Evolutionary conservation across 2,329 filamentous ascomycete species (phyloP), one percentile per base, ranked within the genome.

Genomic region (Colletotrichum sp.): DNA sequence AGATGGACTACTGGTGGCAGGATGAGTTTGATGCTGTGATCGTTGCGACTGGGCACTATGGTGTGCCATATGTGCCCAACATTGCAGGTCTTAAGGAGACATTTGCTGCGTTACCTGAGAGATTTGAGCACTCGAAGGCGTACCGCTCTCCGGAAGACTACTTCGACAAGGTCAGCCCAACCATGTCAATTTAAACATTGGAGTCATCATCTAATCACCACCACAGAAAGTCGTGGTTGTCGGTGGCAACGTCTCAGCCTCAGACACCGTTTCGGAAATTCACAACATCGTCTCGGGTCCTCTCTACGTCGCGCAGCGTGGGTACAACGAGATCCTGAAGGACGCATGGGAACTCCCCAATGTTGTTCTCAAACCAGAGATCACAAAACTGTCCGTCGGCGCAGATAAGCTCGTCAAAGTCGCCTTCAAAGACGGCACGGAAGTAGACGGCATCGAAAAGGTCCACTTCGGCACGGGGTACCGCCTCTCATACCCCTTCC

Each of bases 401-500:
- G 80, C 82, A 5, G 75, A 79, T 5, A 85, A 86, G 8, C 78
- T 89, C 0, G 73, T 85, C 4, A 80, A 81, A 12, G 71, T 77
- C 63, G 78, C 78, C 3, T 92, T 92, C 68, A 85, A 86, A 59
- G 89, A 92, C 70, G 90, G 90, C 0, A 86, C 86, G 0, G 83
- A 79, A 0, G 81, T 90, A 1, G 80, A 86, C 1, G 84, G 88
- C 9, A 87, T 92, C 16, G 90, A 93, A 77, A 82, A 89, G 71
- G 85, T 93, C 32, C 88, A 93, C 60, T 91, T 92, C 74, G 91
- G 89, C 8, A 93, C 91, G 0, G 91, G 91, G 0, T 92, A 92
- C 79, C 87, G 87, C 0, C 92, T 90, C 86, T 89, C 88, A 2
- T 81, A 92, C 1, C 90, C 90, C 0, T 92, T 90, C 79, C 79